phyloP scores from a whole-genome alignment of 2,329 filamentous ascomycete genomes.

The Fusarium cicatricum region DNA sequence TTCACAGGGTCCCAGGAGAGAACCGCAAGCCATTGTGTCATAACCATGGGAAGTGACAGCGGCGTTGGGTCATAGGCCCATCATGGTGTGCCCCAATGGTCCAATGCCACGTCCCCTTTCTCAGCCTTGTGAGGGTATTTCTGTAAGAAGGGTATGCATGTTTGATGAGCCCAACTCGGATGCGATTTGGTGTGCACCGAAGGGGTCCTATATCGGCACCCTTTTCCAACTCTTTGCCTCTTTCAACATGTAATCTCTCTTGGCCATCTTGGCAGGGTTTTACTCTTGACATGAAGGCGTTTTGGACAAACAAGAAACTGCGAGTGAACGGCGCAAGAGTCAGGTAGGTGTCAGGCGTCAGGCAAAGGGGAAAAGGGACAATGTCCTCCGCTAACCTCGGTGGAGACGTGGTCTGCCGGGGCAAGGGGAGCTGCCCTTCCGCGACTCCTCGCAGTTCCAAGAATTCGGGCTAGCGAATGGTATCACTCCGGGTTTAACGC shows the following conservation, averaged over 20 bases:
- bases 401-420: conserved; percentile 29
- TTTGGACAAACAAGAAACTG: conserved; percentile 9
- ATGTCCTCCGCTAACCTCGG: conserved; percentile 16
- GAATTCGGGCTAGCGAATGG: conserved; percentile 36
- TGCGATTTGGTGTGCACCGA: conserved; percentile 29
- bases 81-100: conserved; percentile 33
- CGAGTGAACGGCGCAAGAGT: conserved; percentile 16
- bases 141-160: conserved; percentile 14
- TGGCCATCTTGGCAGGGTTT: conserved; percentile 8
- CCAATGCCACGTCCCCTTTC: conserved; percentile 33
- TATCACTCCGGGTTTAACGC: conserved; percentile 31
- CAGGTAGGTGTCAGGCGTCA: no score
- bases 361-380: conserved; percentile 28
- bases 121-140: conserved; percentile 37
- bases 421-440: conserved; percentile 31
- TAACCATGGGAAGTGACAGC: conserved; percentile 38
- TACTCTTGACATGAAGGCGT: conserved; percentile 3
- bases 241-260: conserved; percentile 1
- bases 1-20: conserved; percentile 20
- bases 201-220: conserved; percentile 6
- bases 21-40: conserved; percentile 35
- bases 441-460: conserved; percentile 33
- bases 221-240: neutral
- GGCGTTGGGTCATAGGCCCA: conserved; percentile 33
- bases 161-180: conserved; percentile 17